Evolutionary conservation across 2,329 filamentous ascomycete genomes (phyloP).

Genomic region (Penicillium sp.): DNA sequence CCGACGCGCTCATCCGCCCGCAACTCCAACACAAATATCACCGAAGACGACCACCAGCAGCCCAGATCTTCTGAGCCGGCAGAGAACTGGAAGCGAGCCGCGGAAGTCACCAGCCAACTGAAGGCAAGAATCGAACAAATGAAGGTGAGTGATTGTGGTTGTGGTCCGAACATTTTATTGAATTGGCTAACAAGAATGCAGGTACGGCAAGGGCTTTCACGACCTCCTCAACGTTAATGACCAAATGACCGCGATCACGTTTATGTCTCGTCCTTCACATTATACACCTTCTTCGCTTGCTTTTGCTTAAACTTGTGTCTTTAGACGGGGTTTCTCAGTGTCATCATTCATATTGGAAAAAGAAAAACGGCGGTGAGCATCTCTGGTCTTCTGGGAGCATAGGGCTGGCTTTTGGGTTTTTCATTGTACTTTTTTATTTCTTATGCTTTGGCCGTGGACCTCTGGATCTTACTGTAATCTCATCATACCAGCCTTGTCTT

Average conservation of each 20-base stretch:
- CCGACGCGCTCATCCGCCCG: constrained; percentile 38
- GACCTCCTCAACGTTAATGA: constrained; percentile 39
- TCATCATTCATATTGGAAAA: constrained; percentile 7
- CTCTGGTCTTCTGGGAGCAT: constrained; percentile 18
- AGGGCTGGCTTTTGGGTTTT: constrained; percentile 8
- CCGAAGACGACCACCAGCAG: constrained; percentile 36
- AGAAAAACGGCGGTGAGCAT: constrained; percentile 12
- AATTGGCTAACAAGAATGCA: constrained; percentile 17
- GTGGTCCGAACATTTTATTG: not conserved
- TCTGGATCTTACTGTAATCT: constrained; percentile 15
- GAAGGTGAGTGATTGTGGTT: constrained; percentile 58
- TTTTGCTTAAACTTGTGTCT: constrained; percentile 15
- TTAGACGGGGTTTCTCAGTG: constrained; percentile 14
- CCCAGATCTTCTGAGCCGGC: constrained; percentile 54
- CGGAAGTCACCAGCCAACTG: constrained; percentile 94
- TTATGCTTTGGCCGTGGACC: not conserved
- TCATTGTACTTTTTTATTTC: constrained; percentile 8
- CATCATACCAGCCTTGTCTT: constrained; percentile 16
- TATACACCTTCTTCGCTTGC: constrained; percentile 13
- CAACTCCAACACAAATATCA: constrained; percentile 34
- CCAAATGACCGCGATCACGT: constrained; percentile 25
- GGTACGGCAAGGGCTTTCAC: constrained; percentile 47
- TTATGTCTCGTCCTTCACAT: constrained; percentile 17
- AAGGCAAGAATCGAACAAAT: constrained; percentile 98
- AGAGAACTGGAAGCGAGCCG: constrained; percentile 95